phyloP scores from a whole-genome alignment of 352 stramenopile genomes.

The Globisporangium spinosum region DNA sequence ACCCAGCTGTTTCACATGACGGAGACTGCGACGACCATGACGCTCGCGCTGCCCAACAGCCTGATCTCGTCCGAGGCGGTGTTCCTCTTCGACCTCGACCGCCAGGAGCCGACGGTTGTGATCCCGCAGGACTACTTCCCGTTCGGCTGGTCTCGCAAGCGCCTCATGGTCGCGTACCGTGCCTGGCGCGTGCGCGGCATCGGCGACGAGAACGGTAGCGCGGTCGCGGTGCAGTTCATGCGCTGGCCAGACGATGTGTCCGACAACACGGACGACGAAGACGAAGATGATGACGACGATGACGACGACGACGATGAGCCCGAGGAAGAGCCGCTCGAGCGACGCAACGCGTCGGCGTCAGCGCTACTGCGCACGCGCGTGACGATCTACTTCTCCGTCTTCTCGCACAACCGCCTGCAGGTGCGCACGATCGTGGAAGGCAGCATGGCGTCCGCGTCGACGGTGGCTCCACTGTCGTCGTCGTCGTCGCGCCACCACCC shows the following conservation, averaged over 20 bases:
- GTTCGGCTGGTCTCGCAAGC: conserved; percentile 44
- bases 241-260: conserved; percentile 43
- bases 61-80: conserved; percentile 49
- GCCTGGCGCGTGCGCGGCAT: conserved; percentile 59
- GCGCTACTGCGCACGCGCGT: conserved; percentile 49
- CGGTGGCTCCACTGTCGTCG: conserved; percentile 16
- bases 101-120: conserved; percentile 36
- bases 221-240: conserved; percentile 58
- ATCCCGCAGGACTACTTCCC: conserved; percentile 58
- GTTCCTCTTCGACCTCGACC: conserved; percentile 47
- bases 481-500: conserved; percentile 21
- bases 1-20: conserved; percentile 52
- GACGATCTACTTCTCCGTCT: conserved; percentile 61
- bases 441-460: conserved; percentile 37
- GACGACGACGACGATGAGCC: conserved; percentile 42
- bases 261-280: conserved; percentile 1
- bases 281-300: conserved; percentile 14
- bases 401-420: conserved; percentile 43
- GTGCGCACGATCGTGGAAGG: conserved; percentile 64
- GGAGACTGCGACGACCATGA: conserved; percentile 57
- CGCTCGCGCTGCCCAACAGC: conserved; percentile 52
- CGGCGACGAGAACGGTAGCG: conserved; percentile 43
- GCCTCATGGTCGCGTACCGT: conserved; percentile 56
- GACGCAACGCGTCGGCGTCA: conserved; percentile 20
- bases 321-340: conserved; percentile 39